Evolutionary conservation across 1,139 yeast genomes (phyloP).

Genomic region (Sugiyamaella japonica): DNA sequence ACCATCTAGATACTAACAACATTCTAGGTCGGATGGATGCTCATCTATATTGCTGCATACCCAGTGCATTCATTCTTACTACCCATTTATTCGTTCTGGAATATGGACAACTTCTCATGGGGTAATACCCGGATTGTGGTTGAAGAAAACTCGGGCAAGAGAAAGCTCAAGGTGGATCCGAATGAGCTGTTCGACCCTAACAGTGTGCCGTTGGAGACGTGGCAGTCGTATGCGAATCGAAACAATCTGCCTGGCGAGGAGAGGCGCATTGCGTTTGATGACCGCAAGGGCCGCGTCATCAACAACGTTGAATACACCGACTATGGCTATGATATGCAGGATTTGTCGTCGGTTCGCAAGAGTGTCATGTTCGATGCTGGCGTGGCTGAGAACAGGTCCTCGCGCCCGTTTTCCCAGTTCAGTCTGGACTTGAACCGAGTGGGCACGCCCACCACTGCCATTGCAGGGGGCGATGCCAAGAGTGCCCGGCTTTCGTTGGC

Average conservation of each 20-base stretch:
- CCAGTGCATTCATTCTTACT: conserved; percentile 44
- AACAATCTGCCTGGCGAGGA: conserved; percentile 42
- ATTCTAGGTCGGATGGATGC: conserved; percentile 43
- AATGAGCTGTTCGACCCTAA: conserved; percentile 37
- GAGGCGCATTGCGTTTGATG: conserved; percentile 39
- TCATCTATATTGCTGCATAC: conserved; percentile 43
- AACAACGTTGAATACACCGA: conserved; percentile 27
- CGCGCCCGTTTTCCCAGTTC: conserved; percentile 30
- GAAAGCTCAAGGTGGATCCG: conserved; percentile 39
- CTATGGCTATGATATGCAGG: conserved; percentile 35
- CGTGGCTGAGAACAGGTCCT: conserved; percentile 11
- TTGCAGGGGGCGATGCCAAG: conserved; percentile 17
- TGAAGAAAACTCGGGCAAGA: conserved; percentile 43
- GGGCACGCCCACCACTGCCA: conserved; percentile 20
- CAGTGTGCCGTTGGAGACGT: conserved; percentile 40
- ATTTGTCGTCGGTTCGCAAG: conserved; percentile 27
- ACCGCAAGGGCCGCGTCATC: conserved; percentile 32
- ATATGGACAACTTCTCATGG: conserved; percentile 48
- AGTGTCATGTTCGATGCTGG: conserved; percentile 18
- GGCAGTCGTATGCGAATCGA: conserved; percentile 41
- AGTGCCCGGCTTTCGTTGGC: conserved; percentile 27
- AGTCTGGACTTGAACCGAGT: conserved; percentile 23
- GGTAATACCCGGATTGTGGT: conserved; percentile 47
- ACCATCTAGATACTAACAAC: conserved; percentile 22
- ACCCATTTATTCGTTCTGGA: conserved; percentile 47